Evolutionary conservation across 2,329 filamentous ascomycete genomes (phyloP).

Genomic region (Curvularia sp.): DNA sequence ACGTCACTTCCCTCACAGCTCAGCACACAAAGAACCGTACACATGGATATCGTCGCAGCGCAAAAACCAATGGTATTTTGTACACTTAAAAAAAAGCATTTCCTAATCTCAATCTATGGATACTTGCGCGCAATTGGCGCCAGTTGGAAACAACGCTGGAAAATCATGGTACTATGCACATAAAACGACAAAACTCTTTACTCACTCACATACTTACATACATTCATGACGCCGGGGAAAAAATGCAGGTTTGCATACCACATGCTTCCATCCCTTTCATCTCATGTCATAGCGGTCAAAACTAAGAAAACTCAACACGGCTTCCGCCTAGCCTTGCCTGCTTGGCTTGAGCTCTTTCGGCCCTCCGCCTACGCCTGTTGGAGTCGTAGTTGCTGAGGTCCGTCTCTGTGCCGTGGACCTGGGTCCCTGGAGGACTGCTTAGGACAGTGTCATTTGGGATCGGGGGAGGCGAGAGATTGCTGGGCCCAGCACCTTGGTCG

Average conservation of each 20-base stretch:
- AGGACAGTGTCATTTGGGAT: slow-evolving; percentile 45
- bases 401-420: slow-evolving; percentile 48
- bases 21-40: too few species aligned
- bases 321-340: slow-evolving; percentile 46
- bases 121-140: neutral
- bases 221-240: slow-evolving; percentile 4
- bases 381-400: slow-evolving; percentile 50
- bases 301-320: slow-evolving; percentile 51
- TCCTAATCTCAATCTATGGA: slow-evolving; percentile 1
- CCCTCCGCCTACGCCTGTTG: slow-evolving; percentile 49
- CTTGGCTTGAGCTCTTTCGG: slow-evolving; percentile 50
- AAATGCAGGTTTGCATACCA: slow-evolving; percentile 6
- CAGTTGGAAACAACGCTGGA: neutral
- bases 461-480: slow-evolving; percentile 42
- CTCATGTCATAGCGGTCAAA: slow-evolving; percentile 9
- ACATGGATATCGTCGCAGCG: neutral
- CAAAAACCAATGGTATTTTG: slow-evolving; percentile 2
- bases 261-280: neutral
- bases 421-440: slow-evolving; percentile 47
- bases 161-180: neutral
- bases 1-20: too few species aligned
- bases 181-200: neutral
- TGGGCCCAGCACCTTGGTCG: slow-evolving; percentile 8
- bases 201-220: neutral
- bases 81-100: neutral